Evolutionary conservation across 805 yeast species (phyloP).

Genomic region (Wickerhamiella dianesei): DNA sequence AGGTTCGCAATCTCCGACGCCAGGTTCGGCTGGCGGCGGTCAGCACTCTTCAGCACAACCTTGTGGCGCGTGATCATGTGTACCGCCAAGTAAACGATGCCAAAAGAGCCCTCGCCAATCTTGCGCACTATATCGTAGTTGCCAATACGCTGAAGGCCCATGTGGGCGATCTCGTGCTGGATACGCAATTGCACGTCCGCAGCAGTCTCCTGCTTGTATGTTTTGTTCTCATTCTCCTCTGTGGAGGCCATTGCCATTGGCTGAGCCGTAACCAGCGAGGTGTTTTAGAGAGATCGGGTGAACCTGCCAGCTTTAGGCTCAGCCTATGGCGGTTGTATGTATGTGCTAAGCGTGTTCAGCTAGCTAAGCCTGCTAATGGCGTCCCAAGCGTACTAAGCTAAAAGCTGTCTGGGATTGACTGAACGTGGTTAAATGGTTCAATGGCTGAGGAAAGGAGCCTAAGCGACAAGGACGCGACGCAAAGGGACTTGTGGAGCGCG

Average conservation of each 20-base stretch:
- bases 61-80: slow-evolving; percentile 63
- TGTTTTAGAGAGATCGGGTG: too few relatives aligned
- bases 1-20: slow-evolving; percentile 86
- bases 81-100: slow-evolving; percentile 74
- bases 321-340: too few relatives aligned
- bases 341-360: too few relatives aligned
- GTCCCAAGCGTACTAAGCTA: too few relatives aligned
- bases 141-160: slow-evolving; percentile 46
- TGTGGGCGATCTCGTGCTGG: slow-evolving; percentile 9
- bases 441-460: too few relatives aligned
- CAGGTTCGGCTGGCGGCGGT: slow-evolving; percentile 69
- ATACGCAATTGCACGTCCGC: slow-evolving; percentile 1
- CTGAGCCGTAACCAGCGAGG: background rate
- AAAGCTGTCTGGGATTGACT: too few relatives aligned
- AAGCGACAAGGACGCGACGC: too few relatives aligned
- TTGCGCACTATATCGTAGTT: slow-evolving; percentile 59
- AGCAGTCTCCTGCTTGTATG: background rate
- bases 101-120: slow-evolving; percentile 83
- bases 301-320: too few relatives aligned
- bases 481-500: too few relatives aligned
- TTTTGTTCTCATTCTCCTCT: background rate
- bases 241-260: background rate
- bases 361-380: too few relatives aligned
- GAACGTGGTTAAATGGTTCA: too few relatives aligned
- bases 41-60: slow-evolving; percentile 67